Percentiles rank a stretch among this genome's conserved stretches.
Conservation (phyloP, 805 yeast genomes). For the Grigorovia yakushimaensis region DNA sequence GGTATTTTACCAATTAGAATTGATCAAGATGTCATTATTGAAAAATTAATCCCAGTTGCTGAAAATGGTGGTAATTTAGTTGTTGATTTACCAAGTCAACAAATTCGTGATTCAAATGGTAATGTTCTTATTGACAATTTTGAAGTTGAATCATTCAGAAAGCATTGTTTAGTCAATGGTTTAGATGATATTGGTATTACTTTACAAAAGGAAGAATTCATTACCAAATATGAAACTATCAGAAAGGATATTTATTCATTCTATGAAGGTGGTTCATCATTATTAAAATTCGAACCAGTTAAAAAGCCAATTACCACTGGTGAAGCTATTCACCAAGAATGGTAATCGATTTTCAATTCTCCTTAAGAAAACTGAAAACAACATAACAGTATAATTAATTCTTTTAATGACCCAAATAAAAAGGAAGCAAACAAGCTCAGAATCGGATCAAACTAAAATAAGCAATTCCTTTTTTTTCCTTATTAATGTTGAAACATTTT, state of each 20-base stretch:
- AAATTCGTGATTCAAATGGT: conserved; percentile 55
- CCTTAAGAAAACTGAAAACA: no score
- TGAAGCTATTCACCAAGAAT: conserved; percentile 11
- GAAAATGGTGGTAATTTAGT: conserved; percentile 56
- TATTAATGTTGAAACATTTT: neutral
- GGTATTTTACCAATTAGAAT: conserved; percentile 89
- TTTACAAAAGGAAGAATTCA: conserved; percentile 75
- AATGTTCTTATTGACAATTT: conserved; percentile 73
- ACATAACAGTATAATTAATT: neutral
- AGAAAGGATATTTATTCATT: conserved; percentile 81
- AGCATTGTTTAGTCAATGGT: conserved; percentile 90
- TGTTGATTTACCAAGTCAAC: conserved; percentile 81
- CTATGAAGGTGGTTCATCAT: conserved; percentile 79
- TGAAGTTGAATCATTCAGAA: conserved; percentile 85
- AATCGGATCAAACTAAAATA: no score
- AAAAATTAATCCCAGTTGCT: conserved; percentile 74
- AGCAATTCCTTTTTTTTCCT: no score
- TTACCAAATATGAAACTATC: conserved; percentile 58
- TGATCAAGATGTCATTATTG: conserved; percentile 61
- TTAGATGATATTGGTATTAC: conserved; percentile 96
- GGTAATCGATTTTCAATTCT: conserved; percentile 5
- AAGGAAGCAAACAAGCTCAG: neutral
- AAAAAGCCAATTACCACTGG: conserved; percentile 5
- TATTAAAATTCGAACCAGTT: conserved; percentile 27
- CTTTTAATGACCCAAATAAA: neutral